These are phyloP conservation scores for Blastomyces percursus DNA, from an alignment of 2,329 filamentous ascomycete genomes.

Conservation along the genomic window DNA sequence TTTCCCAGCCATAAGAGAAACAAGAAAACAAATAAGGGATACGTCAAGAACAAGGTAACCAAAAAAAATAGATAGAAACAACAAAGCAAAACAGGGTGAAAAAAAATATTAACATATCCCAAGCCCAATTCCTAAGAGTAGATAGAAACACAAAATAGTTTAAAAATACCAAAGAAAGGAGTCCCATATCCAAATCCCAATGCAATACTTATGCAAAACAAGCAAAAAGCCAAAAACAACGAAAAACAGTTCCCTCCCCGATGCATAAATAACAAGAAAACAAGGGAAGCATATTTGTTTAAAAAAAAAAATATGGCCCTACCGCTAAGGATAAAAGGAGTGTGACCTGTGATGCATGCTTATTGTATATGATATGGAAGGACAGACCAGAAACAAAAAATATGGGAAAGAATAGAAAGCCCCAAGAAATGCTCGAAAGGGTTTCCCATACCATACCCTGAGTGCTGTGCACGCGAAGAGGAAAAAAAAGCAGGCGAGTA, in stretches of 20 bases:
- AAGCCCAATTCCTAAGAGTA: slow-evolving; percentile 7
- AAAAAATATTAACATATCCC: slow-evolving; percentile 4
- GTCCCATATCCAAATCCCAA: slow-evolving; percentile 14
- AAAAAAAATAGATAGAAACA: background rate
- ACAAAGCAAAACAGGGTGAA: no score
- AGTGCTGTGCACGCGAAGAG: slow-evolving; percentile 3
- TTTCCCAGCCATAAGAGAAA: slow-evolving; percentile 4
- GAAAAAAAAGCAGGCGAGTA: background rate
- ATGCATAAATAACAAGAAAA: background rate
- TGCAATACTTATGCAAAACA: slow-evolving; percentile 10
- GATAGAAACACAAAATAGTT: background rate
- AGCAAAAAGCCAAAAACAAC: background rate
- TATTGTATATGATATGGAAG: background rate
- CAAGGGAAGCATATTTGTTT: background rate
- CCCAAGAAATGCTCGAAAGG: slow-evolving; percentile 6
- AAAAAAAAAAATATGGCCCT: background rate
- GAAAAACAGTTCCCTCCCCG: background rate
- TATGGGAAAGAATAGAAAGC: slow-evolving; percentile 3
- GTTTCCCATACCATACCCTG: slow-evolving; percentile 6
- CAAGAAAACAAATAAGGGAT: slow-evolving; percentile 4
- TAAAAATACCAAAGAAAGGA: slow-evolving; percentile 2
- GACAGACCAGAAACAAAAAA: background rate
- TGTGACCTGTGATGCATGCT: slow-evolving; percentile 10
- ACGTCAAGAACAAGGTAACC: slow-evolving; percentile 1
- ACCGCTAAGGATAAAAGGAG: slow-evolving; percentile 10